Base-by-base conservation (phyloP, 352 stramenopile genomes). In the Pythium scleroteichum region DNA sequence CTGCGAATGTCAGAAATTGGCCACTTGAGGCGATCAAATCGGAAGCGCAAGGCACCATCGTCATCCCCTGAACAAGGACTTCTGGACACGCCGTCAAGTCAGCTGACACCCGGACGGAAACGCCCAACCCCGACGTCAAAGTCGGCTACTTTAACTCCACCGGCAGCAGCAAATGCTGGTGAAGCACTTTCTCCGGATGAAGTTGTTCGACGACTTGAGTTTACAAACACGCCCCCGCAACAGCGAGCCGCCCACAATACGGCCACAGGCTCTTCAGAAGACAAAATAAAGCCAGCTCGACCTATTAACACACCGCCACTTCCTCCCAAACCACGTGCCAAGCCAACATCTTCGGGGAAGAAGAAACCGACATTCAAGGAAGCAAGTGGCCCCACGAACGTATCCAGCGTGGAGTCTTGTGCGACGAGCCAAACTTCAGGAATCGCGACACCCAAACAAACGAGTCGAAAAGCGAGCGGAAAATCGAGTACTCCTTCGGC, bases 1-100 rank as follows among this genome's bases (percentile, higher is more conserved):
- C 75, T 92, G 44, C 75, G 82, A 32, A 82, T 89, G 65, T 92
- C 53, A 0, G 53, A 61, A 14, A 27, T 65, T 22, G 65, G 65
- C 10, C 47, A 64, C 44, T 62, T 57, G 65, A 53, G 65, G 5
- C n/a, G 65, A 41, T 72, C 64, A 10, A 55, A 64, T 48, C 51
- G 65, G 12, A 65, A 68, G 39, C 65, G 65, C 17, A 71, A 71
- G 46, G 26, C 53, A 7, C 57, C 56, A 13, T 35, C 41, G 7
- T 33, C 56, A 42, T 19, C 63, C 16, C 23, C 48, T 1, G 35
- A 50, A 20, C 7, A 26, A 19, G 20, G n/a, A 8, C 35, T 51
- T 9, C 17, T 32, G 14, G 32, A 33, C 29, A 35, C 24, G 10
- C 50, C 40, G 22, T 59, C 59, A 35, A 35, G 29, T 10, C 5